A percentile compares a stretch with the other conserved stretches of the same genome.
Conservation (phyloP, 345 rosid genomes). For the Melastoma malabathricum region DNA sequence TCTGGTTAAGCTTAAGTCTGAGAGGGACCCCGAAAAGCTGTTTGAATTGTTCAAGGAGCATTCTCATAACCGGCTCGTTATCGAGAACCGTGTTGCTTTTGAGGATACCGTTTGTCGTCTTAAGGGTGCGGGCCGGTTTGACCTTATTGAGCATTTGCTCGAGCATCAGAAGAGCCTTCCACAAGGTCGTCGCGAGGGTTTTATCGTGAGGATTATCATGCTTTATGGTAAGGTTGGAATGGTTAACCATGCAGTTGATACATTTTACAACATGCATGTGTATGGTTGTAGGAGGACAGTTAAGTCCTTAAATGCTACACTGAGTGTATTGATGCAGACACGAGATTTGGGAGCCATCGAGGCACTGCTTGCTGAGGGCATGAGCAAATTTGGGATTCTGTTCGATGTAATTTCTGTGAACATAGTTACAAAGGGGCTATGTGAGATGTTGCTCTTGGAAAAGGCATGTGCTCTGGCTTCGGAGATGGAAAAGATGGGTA, state of each 20-base stretch:
- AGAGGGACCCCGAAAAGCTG: constrained; percentile 67
- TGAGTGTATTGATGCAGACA: constrained; percentile 38
- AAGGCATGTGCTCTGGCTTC: constrained; percentile 39
- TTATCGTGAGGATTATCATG: constrained; percentile 65
- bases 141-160: constrained; percentile 57
- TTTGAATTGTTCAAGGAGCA: constrained; percentile 51
- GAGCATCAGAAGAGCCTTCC: constrained; percentile 77
- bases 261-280: constrained; percentile 47
- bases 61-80: constrained; percentile 44
- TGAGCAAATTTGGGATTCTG: constrained; percentile 24
- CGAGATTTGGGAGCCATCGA: constrained; percentile 35
- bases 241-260: constrained; percentile 49
- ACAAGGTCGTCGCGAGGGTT: constrained; percentile 80
- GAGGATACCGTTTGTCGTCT: constrained; percentile 64
- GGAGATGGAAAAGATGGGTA: constrained; percentile 43
- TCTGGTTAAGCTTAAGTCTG: constrained; percentile 59
- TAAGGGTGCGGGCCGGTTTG: constrained; percentile 59
- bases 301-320: constrained; percentile 68
- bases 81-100: constrained; percentile 58
- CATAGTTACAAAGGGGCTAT: constrained; percentile 41
- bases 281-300: constrained; percentile 52
- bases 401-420: constrained; percentile 45
- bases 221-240: constrained; percentile 75
- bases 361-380: constrained; percentile 29
- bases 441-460: constrained; percentile 45